Base-by-base conservation (phyloP, 1,284 basidiomycete species). In the Pascua guehoae region DNA sequence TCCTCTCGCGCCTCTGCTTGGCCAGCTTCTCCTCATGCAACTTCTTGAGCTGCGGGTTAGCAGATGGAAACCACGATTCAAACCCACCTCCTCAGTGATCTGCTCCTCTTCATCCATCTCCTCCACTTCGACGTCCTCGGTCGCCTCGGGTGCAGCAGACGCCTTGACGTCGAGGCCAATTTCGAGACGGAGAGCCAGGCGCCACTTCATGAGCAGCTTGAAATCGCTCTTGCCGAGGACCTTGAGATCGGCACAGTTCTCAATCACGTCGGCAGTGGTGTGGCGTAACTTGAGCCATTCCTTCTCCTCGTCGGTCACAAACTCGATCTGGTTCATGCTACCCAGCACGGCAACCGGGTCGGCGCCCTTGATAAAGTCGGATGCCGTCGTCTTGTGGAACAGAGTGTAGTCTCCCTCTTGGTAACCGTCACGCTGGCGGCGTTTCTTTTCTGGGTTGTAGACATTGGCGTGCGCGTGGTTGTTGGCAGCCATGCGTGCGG, bases 181-280 rank as follows among this genome's bases (percentile, higher is more conserved):
- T 81, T 91, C 91, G 77, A 91, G 88, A 52, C 91, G 87, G 46
- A 96, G 79, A 10, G 85, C 83, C 38, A 85, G 77, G 50, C 94
- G 83, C 95, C 96, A 99, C 79, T 89, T 96, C 61, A 98, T 82
- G 58, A 99, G 79, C 11, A 84, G 77, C 76, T 97, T 97, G 80
- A 98, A 99, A 70, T 99, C 96, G 50, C 93, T 88, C 78, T 97
- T 98, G 47, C 96, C 96, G 40, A 99, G 81, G 5, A 99, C 94
- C 76, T 97, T 98, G 64, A 99, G 81, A 81, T 99, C 96, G 24
- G 88, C 84, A 62, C 88, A 89, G 73, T 90, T 93, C 37, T 83
- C 82, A 69, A 86, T 83, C 63, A 98, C 81, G 60, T 98, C 95
- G 0, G 81, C 73, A 4, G 87, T 89, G 8, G 91, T 95, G 59